Conservation (phyloP, 352 stramenopile species). For the Phytopythium chamaehyphon region DNA sequence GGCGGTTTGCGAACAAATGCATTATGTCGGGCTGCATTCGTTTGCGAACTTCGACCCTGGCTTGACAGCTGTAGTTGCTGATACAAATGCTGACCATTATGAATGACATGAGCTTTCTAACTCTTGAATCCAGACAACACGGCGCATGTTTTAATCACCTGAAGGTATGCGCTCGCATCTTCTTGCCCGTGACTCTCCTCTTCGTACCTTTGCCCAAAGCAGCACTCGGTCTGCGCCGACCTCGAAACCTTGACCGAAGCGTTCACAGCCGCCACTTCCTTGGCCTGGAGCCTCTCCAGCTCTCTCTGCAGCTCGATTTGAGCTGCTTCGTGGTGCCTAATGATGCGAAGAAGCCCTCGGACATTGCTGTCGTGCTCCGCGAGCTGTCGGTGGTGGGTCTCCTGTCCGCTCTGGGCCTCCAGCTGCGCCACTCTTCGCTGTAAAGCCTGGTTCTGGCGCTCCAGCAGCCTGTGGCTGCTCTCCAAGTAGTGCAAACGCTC, state of each 20-base stretch:
- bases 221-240: constrained; percentile 21
- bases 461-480: constrained; percentile 4
- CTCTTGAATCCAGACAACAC: too few relatives aligned
- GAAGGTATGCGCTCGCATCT: too few relatives aligned
- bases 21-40: not conserved
- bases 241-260: constrained; percentile 12
- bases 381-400: constrained; percentile 27
- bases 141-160: too few relatives aligned
- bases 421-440: constrained; percentile 12
- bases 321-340: constrained; percentile 36
- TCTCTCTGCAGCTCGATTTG: constrained; percentile 12
- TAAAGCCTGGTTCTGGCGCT: constrained; percentile 14
- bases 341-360: constrained; percentile 40
- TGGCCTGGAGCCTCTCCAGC: constrained; percentile 11
- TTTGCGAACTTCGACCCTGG: not conserved
- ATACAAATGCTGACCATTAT: constrained; percentile 20
- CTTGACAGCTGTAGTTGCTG: constrained; percentile 21
- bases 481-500: constrained; percentile 27
- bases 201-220: too few relatives aligned
- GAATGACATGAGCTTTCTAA: not conserved
- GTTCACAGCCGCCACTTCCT: constrained; percentile 1
- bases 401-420: constrained; percentile 12
- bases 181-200: not conserved
- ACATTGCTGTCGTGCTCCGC: constrained; percentile 39
- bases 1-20: not conserved